Percentiles rank a stretch among this genome's conserved stretches.
Evolutionary conservation across 768 basidiomycete genomes (phyloP).

Genomic region (Mrakia gelida): DNA sequence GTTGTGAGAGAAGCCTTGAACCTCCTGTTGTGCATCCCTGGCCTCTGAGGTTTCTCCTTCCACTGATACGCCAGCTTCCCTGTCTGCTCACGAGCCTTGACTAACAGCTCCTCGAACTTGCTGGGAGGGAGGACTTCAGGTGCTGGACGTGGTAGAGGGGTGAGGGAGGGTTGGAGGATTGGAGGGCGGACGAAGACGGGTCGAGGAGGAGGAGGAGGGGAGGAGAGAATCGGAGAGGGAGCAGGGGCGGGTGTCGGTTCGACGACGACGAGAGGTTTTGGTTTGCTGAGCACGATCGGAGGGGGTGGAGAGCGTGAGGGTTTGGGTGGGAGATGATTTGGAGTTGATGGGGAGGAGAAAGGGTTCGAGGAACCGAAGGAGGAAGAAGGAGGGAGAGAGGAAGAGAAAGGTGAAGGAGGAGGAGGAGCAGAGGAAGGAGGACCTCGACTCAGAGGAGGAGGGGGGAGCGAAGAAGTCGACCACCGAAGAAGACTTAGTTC

Average conservation of each 20-base stretch:
- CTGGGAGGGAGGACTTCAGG: neutral
- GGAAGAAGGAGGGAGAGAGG: neutral
- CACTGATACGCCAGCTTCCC: neutral
- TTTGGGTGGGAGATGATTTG: neutral
- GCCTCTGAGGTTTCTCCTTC: neutral
- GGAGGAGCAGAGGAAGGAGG: neutral
- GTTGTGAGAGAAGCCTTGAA: neutral
- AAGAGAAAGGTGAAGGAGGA: neutral
- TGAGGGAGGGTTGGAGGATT: neutral
- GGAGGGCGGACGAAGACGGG: neutral
- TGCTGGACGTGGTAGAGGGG: neutral
- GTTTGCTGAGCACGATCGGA: neutral
- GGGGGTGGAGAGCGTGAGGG: neutral
- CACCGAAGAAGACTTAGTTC: neutral
- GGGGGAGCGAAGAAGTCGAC: neutral
- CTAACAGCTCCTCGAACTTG: neutral
- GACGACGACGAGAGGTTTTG: neutral
- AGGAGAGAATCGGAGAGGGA: too few species aligned
- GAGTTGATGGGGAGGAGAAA: neutral
- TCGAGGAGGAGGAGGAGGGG: too few species aligned
- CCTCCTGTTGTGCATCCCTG: constrained; percentile 3
- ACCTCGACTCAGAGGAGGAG: neutral
- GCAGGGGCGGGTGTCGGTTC: too few species aligned
- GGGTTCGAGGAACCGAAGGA: neutral
- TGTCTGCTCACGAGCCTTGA: neutral